Evolutionary conservation across 352 stramenopile species (phyloP), one percentile per base, ranked within the genome.

Genomic region (Achlya hypogyna): DNA sequence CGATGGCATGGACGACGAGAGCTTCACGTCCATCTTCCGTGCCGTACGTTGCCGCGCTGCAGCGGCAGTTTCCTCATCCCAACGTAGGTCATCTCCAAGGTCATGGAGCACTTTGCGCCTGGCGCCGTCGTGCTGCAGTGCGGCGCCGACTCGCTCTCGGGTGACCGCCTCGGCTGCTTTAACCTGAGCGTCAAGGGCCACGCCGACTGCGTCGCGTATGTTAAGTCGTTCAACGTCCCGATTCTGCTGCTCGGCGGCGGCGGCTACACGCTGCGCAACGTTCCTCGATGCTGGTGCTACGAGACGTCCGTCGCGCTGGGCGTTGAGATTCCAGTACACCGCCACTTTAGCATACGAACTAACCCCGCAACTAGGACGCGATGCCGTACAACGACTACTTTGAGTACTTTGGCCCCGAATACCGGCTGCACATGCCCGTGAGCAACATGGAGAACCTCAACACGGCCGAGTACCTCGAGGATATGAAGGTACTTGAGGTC

Each of bases 321-420:
- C 34, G 89, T 96, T 31, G 81, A 96, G 28, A 75, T 95, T 9
- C 80, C 84, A 10, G 63, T 69, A 67, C 4, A 5, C 71, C 22
- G 27, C 0, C 31, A 22, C 12, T 0, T n/a, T 72, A 96, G 23
- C 82, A 85, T 38, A 70, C 76, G 47, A 60, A 78, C 51, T 65
- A n/a, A 53, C 56, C 18, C 2, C 4, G 20, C 2, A 20, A 52
- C n/a, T 51, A 71, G 0, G 96, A 99, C 65, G 91, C 98, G 5
- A 98, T 99, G 75, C 97, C 97, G 4, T 98, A 98, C 83, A 99
- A 99, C 81, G 95, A 99, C 75, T 99, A 99, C 81, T 99, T 98
- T 79, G 97, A 99, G 77, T 99, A 99, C 79, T 99, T 98, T 77
- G 93, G 93, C 0, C 97, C 97, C 1, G 94, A 99, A 74, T 99